These are phyloP conservation scores for Ophiostoma sp. DNA, from an alignment of 2,329 filamentous ascomycete genomes.

Conservation along the genomic window DNA sequence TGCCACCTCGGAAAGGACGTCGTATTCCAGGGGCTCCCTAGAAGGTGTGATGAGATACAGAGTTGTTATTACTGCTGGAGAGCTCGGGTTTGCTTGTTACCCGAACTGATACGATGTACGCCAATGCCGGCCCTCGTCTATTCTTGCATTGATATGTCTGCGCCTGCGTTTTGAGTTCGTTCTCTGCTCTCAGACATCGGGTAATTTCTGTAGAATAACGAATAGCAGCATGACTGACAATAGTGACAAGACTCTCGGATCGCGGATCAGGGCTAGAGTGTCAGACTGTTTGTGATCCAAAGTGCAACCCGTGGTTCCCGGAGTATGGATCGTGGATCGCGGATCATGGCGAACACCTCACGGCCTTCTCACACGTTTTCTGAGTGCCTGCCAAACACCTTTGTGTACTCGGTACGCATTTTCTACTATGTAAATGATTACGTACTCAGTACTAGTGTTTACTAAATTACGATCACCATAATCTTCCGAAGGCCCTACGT, in stretches of 20 bases:
- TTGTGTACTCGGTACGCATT: neutral
- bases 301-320: neutral
- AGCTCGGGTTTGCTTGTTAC: neutral
- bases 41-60: neutral
- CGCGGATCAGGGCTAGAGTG: neutral
- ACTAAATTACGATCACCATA: neutral
- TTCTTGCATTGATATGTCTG: neutral
- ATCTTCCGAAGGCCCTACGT: neutral
- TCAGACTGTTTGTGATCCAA: neutral
- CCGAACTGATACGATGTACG: neutral
- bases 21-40: neutral
- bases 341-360: neutral
- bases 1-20: slow-evolving; percentile 1
- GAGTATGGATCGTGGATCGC: neutral
- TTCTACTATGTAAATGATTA: neutral
- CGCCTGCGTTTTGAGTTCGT: neutral
- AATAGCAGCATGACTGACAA: neutral
- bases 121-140: neutral
- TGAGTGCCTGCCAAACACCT: neutral
- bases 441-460: neutral
- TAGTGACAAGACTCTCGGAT: neutral
- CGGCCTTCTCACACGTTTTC: neutral
- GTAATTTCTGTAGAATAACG: neutral
- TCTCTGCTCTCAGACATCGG: neutral
- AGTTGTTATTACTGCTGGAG: neutral